These are phyloP conservation scores for Tetradesmus obliquus DNA, from an alignment of 139 green algal genomes.

Conservation along the genomic window DNA sequence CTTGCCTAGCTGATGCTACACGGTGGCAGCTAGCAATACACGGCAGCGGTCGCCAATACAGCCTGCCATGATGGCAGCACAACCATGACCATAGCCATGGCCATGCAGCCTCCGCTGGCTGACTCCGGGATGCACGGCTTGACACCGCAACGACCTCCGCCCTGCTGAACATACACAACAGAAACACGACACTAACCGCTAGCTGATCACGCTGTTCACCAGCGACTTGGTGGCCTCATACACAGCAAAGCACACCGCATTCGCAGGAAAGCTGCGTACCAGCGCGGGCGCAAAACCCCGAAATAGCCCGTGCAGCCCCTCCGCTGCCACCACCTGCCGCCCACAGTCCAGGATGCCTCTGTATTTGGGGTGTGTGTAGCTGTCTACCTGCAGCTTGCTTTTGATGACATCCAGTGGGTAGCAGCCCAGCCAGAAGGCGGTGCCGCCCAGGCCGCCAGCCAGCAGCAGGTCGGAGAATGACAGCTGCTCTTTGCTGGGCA, in stretches of 20 bases:
- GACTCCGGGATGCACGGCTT: too few species aligned
- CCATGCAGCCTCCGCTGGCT: background rate
- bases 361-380: conserved; percentile 21
- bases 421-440: conserved; percentile 75
- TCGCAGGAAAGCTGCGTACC: conserved; percentile 72
- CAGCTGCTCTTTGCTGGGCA: conserved; percentile 60
- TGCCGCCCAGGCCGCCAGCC: conserved; percentile 78
- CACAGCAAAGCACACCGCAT: conserved; percentile 74
- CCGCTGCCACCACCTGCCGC: background rate
- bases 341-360: conserved; percentile 39
- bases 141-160: too few species aligned
- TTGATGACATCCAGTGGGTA: conserved; percentile 63
- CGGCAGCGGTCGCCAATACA: background rate
- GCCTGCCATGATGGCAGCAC: background rate
- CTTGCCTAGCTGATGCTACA: background rate
- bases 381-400: conserved; percentile 33
- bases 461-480: conserved; percentile 59
- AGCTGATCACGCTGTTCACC: background rate
- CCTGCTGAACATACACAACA: background rate
- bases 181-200: background rate
- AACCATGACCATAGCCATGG: too few species aligned
- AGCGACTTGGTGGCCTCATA: conserved; percentile 62
- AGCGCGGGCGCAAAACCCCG: conserved; percentile 75
- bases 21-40: too few species aligned
- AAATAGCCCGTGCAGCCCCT: conserved; percentile 65